Percentiles rank a stretch among this genome's conserved stretches.
phyloP scores from a whole-genome alignment of 257 asterid genomes.

The Solanum sejunctum region DNA sequence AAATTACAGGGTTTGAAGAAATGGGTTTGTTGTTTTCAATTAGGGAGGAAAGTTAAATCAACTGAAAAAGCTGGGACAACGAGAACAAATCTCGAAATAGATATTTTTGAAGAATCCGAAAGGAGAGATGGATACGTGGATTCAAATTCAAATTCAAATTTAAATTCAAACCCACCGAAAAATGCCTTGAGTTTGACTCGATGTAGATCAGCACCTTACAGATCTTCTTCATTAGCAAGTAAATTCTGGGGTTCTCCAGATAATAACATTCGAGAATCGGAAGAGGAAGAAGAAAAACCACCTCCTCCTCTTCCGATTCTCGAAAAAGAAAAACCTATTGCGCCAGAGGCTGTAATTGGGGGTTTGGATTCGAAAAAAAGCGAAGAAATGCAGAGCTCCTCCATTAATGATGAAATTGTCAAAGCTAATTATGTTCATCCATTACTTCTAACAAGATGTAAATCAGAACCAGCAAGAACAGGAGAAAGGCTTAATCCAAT shows the following conservation, averaged over 20 bases:
- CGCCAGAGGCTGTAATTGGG: neutral
- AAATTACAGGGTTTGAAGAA: slow-evolving; percentile 17
- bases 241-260: slow-evolving; percentile 65
- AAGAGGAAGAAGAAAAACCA: neutral
- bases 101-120: slow-evolving; percentile 7
- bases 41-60: slow-evolving; percentile 32
- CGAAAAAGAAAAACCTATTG: neutral
- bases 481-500: slow-evolving; percentile 46
- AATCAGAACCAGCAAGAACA: slow-evolving; percentile 80
- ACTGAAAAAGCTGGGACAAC: neutral
- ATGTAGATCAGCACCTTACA: slow-evolving; percentile 96
- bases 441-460: slow-evolving; percentile 57
- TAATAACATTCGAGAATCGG: neutral
- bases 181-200: slow-evolving; percentile 67
- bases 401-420: neutral
- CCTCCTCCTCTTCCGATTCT: neutral
- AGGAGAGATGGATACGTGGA: neutral
- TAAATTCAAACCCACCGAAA: slow-evolving; percentile 37
- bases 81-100: neutral
- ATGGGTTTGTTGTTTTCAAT: slow-evolving; percentile 29
- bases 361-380: slow-evolving; percentile 15
- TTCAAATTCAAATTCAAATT: neutral
- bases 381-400: slow-evolving; percentile 7
- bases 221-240: slow-evolving; percentile 73
- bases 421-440: slow-evolving; percentile 34